Base-by-base conservation (phyloP, 345 rosid genomes). In the Linum usitatissimum region DNA sequence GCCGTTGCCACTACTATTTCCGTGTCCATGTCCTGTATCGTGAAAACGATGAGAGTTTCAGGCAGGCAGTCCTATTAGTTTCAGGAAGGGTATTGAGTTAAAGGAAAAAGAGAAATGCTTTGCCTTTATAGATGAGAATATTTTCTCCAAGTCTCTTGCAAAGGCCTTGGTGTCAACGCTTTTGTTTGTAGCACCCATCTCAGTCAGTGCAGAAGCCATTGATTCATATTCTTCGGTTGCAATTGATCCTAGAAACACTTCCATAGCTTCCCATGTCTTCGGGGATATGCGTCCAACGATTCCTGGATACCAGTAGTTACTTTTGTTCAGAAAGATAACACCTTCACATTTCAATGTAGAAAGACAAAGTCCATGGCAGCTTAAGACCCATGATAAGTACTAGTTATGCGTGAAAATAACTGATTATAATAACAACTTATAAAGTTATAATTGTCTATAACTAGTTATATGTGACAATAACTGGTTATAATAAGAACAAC, bases 261-360 rank as follows among this genome's bases (percentile, higher is more conserved):
- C 96, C 91, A 92, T 87, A 18, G 98, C 98, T 56, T 72, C 81
- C 98, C 98, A 92, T 57, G 96, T 92, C 78, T 76, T 83, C n/a
- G 98, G 98, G 17, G 96, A 89, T 81, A 92, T 85, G 61, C 95
- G 93, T 60, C 98, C 98, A 72, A 92, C 98, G 76, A 92, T 92
- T 62, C 98, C 96, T 92, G 83, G 30, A 67, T 59, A 64, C 48
- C 60, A 10, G 45, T 60, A 30, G 38, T 13, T 13, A 45, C 48
- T 45, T 12, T 45, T 10, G 14, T 45, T 15, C 10, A 45, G 14
- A 10, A 45, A 45, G 17, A 34, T 34, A 34, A 3, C 38, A 34
- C 38, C 38, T 34, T 34, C 0, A 34, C 6, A 34, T 1, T 34
- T 4, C 8, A 34, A 34, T 34, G 38, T 7, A 34, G 38, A 34